Evolutionary conservation across 257 asterid species (phyloP).

Genomic region (Primulina huaijiensis): DNA sequence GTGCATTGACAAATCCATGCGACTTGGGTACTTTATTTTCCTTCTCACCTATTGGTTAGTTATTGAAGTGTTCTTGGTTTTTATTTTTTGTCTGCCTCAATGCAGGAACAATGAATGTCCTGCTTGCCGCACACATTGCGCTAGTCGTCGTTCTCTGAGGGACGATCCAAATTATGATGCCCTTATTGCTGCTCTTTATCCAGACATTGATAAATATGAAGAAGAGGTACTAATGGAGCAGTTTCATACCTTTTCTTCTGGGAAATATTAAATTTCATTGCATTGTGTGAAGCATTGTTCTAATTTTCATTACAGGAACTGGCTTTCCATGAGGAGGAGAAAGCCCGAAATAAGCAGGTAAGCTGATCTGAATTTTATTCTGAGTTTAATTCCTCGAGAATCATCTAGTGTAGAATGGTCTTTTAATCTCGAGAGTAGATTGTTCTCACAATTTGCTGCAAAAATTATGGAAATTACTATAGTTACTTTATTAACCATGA

Average conservation of each 20-base stretch:
- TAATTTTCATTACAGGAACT: constrained; percentile 57
- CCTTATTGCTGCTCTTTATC: constrained; percentile 77
- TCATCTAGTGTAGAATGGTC: constrained; percentile 4
- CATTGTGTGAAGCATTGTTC: constrained; percentile 21
- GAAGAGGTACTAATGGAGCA: constrained; percentile 65
- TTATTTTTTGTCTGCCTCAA: constrained; percentile 25
- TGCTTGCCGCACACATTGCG: constrained; percentile 99
- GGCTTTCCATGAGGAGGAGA: constrained; percentile 94
- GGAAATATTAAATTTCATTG: constrained; percentile 22
- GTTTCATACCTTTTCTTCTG: constrained; percentile 26
- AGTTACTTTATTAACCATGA: constrained; percentile 3
- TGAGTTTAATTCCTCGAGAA: constrained; percentile 12
- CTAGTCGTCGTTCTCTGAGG: constrained; percentile 97
- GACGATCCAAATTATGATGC: constrained; percentile 99
- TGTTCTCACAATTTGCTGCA: constrained; percentile 1
- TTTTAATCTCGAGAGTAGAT: constrained; percentile 10
- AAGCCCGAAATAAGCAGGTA: constrained; percentile 92
- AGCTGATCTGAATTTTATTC: constrained; percentile 21
- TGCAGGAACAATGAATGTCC: constrained; percentile 97
- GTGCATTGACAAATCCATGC: constrained; percentile 99
- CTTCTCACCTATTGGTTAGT: constrained; percentile 23
- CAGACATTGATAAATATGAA: constrained; percentile 92
- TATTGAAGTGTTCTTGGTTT: constrained; percentile 18
- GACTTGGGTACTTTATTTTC: constrained; percentile 66
- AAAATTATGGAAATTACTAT: neutral